These are phyloP conservation scores for Arctium minus DNA, from an alignment of 129 eudicot species.

Conservation along the genomic window DNA sequence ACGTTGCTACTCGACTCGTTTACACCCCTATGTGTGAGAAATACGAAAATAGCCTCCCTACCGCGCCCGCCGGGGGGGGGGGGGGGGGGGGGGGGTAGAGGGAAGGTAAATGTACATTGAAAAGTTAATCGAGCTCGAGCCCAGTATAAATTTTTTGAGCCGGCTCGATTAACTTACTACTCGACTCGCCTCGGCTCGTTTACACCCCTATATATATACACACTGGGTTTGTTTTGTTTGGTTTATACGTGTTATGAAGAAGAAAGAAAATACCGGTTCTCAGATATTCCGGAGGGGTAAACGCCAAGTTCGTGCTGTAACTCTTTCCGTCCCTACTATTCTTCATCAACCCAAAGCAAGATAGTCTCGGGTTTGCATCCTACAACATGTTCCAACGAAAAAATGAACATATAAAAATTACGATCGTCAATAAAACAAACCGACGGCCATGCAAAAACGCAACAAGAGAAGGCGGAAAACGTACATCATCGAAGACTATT, in stretches of 20 bases:
- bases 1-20: background rate
- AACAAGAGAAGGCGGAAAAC: background rate
- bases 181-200: too few species aligned
- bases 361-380: conserved; percentile 84
- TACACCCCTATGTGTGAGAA: too few species aligned
- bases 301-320: conserved; percentile 87
- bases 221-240: background rate
- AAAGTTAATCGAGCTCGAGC: too few species aligned
- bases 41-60: too few species aligned
- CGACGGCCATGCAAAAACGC: background rate
- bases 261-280: conserved; percentile 53
- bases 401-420: background rate
- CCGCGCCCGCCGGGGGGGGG: too few species aligned
- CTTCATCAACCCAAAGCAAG: conserved; percentile 92
- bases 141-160: too few species aligned
- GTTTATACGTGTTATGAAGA: background rate
- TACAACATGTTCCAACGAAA: conserved; percentile 12
- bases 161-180: too few species aligned
- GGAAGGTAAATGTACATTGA: too few species aligned
- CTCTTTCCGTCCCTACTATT: conserved; percentile 93
- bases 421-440: background rate
- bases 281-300: conserved; percentile 87
- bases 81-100: too few species aligned
- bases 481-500: conserved; percentile 76
- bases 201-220: background rate